Conservation (phyloP, 306 rosid species). For the Castanea mollissima region DNA sequence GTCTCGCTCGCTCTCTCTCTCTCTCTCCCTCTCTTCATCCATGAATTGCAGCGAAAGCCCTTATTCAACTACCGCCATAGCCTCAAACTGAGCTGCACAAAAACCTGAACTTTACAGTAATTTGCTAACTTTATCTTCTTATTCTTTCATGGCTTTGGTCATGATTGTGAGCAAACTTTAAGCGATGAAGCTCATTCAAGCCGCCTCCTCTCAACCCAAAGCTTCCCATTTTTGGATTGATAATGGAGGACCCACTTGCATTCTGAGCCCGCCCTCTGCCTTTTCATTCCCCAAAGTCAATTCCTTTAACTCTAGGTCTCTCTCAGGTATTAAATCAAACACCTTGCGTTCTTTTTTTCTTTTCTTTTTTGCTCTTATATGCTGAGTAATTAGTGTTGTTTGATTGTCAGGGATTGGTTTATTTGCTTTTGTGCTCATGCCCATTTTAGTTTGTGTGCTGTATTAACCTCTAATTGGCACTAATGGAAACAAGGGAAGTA, state of each 20-base stretch:
- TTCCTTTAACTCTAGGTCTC: constrained; percentile 22
- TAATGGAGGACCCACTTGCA: constrained; percentile 22
- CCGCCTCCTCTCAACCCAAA: constrained; percentile 12
- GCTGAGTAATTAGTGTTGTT: background rate
- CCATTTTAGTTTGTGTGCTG: background rate
- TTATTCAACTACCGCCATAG: background rate
- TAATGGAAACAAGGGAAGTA: background rate
- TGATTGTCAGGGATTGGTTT: background rate
- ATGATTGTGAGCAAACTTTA: background rate
- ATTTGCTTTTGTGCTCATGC: background rate
- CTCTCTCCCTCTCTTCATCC: background rate
- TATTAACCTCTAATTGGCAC: background rate
- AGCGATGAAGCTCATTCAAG: constrained; percentile 27
- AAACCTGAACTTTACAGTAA: background rate
- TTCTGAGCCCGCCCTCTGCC: constrained; percentile 1
- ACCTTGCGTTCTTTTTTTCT: background rate
- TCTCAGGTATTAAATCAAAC: constrained; percentile 31
- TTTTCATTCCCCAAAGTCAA: background rate
- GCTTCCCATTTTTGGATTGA: constrained; percentile 20
- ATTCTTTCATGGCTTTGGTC: background rate
- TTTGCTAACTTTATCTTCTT: background rate
- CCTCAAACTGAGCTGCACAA: background rate
- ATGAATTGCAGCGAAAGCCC: background rate
- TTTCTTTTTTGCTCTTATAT: background rate
- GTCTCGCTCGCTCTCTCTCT: background rate